Conservation (phyloP, 108 stramenopile genomes). For the Ochromonas danica region DNA sequence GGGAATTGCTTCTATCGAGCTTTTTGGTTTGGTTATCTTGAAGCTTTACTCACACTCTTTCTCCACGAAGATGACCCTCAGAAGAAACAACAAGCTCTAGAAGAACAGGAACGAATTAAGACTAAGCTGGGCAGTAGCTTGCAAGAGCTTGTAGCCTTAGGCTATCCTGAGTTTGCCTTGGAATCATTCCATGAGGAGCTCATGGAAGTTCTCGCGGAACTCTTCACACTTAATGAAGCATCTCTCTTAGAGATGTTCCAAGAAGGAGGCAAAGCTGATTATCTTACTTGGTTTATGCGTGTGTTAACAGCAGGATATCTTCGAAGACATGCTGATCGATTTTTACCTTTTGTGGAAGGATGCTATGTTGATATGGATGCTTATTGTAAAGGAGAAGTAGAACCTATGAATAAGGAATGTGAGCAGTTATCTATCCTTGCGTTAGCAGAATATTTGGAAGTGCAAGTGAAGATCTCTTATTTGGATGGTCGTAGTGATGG, state of each 20-base stretch:
- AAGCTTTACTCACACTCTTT: conserved; percentile 51
- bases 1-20: conserved; percentile 92
- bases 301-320: conserved; percentile 49
- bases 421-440: conserved; percentile 54
- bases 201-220: not conserved
- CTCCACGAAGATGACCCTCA: not conserved
- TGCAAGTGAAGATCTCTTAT: conserved; percentile 53
- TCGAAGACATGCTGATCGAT: not conserved
- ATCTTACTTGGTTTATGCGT: conserved; percentile 58
- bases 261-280: conserved; percentile 38
- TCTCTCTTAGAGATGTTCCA: conserved; percentile 10
- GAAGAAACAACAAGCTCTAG: not conserved
- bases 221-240: not conserved
- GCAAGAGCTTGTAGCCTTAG: conserved; percentile 42
- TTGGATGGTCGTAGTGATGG: conserved; percentile 48
- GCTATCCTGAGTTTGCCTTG: conserved; percentile 55
- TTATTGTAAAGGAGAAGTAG: conserved; percentile 60
- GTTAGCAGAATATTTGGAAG: conserved; percentile 53
- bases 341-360: conserved; percentile 31
- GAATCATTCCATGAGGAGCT: conserved; percentile 52
- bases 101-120: conserved; percentile 18
- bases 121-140: conserved; percentile 32
- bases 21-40: conserved; percentile 75
- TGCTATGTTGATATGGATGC: conserved; percentile 34
- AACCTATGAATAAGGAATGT: conserved; percentile 64